Evolutionary conservation across 345 rosid species (phyloP), one percentile per base, ranked within the genome.

Genomic region (Noccaea bulbosa): DNA sequence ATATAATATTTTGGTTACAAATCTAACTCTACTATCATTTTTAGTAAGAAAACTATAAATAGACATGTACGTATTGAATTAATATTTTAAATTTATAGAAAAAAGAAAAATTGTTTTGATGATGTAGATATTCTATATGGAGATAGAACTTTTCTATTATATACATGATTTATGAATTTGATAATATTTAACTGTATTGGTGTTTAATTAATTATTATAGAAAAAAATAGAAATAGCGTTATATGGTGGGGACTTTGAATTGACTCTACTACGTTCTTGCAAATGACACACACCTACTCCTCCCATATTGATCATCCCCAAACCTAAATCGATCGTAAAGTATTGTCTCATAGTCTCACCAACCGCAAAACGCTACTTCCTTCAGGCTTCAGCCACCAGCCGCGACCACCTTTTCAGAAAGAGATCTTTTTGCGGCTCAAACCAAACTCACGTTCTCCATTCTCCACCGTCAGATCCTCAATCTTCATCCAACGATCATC

Each of bases 361-460:
- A 73, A 73, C 72, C 72, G 67, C 67, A 37, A 66, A 73, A 66
- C 72, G 67, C 77, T 10, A 11, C 27, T 65, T 65, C 46, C 40
- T 20, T 20, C 22, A 20, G 20, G n/a, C 47, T 33, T 50, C 33
- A 66, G 77, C 77, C 67, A 66, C 62, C 72, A 58, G 33, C 67
- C 61, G 33, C 54, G 72, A 73, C 77, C 47, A 58, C 77, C 47
- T 65, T 73, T 65, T 53, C 66, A 27, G 8, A 32, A 6, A 35
- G 8, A 34, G 17, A 9, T 50, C 7, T 46, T 14, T 66, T 58
- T 73, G 72, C 53, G 67, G 47, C 73, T 51, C 22, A 67, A 41
- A 43, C 73, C 57, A 67, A 60, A 51, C 32, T 66, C 59, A 69
- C 74, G 65, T 46, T 68, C 54, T 30, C 20, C 65, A 46, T 68